These are phyloP conservation scores for Penicillium crustosum DNA, from an alignment of 2,329 filamentous ascomycete genomes.

Conservation along the genomic window DNA sequence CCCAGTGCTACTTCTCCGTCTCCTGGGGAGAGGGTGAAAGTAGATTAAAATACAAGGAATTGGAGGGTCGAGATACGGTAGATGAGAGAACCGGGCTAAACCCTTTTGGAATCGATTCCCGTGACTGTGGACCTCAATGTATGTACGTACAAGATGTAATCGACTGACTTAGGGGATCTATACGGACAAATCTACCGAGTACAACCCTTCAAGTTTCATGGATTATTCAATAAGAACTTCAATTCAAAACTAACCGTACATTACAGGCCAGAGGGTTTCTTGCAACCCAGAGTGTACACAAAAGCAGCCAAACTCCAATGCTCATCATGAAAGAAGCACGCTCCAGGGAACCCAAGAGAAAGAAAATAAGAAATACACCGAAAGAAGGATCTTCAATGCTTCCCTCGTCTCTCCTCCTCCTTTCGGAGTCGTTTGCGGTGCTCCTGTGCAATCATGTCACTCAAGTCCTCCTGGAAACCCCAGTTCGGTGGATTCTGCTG, in stretches of 20 bases:
- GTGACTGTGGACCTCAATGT: not conserved
- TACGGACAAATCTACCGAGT: not conserved
- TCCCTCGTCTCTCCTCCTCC: conserved; percentile 74
- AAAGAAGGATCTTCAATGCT: conserved; percentile 39
- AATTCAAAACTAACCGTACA: not conserved
- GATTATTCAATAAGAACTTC: not conserved
- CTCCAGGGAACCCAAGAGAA: not conserved
- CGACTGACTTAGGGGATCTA: not conserved
- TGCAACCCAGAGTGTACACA: not conserved
- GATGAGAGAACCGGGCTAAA: not conserved
- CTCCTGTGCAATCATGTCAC: conserved; percentile 94
- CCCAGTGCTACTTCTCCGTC: not conserved
- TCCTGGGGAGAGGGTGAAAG: not conserved
- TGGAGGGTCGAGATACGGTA: not conserved
- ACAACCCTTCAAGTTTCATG: not conserved
- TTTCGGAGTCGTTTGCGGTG: conserved; percentile 85
- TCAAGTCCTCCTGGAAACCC: conserved; percentile 84
- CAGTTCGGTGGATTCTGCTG: conserved; percentile 68
- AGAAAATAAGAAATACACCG: not conserved
- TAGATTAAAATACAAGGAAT: not conserved
- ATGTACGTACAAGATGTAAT: not conserved
- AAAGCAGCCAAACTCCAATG: conserved; percentile 7
- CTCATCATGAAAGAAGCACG: not conserved
- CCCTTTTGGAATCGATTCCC: not conserved
- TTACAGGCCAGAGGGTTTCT: not conserved